Conservation (phyloP, 257 asterid species). For the Eucommia ulmoides region DNA sequence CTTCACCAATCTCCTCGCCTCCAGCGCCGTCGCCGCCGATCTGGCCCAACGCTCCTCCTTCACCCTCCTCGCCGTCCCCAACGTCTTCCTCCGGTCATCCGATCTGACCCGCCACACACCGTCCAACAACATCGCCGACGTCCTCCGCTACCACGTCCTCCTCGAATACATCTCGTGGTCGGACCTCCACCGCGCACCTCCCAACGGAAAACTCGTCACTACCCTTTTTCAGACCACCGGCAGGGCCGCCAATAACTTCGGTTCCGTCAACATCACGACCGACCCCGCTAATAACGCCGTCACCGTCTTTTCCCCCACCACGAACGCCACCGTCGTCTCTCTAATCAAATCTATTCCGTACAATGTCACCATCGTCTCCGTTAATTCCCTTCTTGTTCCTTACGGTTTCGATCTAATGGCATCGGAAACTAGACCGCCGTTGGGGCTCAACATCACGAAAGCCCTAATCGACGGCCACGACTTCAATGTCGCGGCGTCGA, state of each 20-base stretch:
- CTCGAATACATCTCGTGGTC: slow-evolving; percentile 51
- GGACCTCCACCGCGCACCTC: slow-evolving; percentile 53
- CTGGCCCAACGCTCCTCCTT: slow-evolving; percentile 41
- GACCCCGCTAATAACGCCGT: slow-evolving; percentile 22
- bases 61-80: slow-evolving; percentile 66
- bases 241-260: slow-evolving; percentile 48
- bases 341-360: slow-evolving; percentile 36
- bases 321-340: slow-evolving; percentile 64
- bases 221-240: slow-evolving; percentile 74
- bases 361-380: slow-evolving; percentile 43
- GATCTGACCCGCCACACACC: slow-evolving; percentile 17
- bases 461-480: slow-evolving; percentile 67
- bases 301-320: slow-evolving; percentile 38
- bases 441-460: slow-evolving; percentile 67
- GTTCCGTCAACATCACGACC: slow-evolving; percentile 54
- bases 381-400: slow-evolving; percentile 46
- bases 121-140: slow-evolving; percentile 42
- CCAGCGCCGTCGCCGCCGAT: slow-evolving; percentile 61
- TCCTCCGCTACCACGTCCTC: slow-evolving; percentile 78
- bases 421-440: slow-evolving; percentile 69
- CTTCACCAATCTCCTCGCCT: slow-evolving; percentile 46
- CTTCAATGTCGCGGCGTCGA: slow-evolving; percentile 81
- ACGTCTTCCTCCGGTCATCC: slow-evolving; percentile 35
- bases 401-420: slow-evolving; percentile 57
- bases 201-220: slow-evolving; percentile 43